Base-by-base conservation (phyloP, 2,329 filamentous ascomycete species). In the Paracorniculantispora psalliotae region DNA sequence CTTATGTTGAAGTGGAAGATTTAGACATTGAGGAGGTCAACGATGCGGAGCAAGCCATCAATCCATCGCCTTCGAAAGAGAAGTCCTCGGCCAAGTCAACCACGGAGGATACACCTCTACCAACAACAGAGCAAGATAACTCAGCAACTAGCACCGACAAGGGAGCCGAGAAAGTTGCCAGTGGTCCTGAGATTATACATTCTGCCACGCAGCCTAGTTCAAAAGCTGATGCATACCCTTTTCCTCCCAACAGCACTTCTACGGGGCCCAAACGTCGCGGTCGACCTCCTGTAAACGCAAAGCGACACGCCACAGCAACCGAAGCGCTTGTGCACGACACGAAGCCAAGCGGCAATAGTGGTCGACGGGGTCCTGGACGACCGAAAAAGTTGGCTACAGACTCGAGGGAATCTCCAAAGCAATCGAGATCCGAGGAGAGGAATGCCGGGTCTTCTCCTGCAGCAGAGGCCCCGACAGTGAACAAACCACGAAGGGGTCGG, bases 1-100 rank as follows among this genome's bases (percentile, higher is more conserved):
- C 81, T 1, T 84, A 84, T 57, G 69, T 77, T 2, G 80, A 82
- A 51, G 67, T 73, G 1, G 79, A 79, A 30, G 76, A 82, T 46
- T 37, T 63, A 37, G 73, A 75, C 7, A 58, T 67, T 9, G 74
- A 74, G 23, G 70, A 72, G 8, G 4, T 52, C 2, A 30, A 52
- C 23, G 48, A 59, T 2, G 33, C 23, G 33, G 54, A 49, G 25
- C 39, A 23, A 21, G 39, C 12, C 33, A n/a, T n/a, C n/a, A n/a
- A n/a, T n/a, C n/a, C n/a, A n/a, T n/a, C n/a, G n/a, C n/a, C n/a
- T n/a, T n/a, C n/a, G n/a, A n/a, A n/a, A n/a, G n/a, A n/a, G n/a
- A n/a, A n/a, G n/a, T n/a, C n/a, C n/a, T n/a, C n/a, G n/a, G n/a
- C n/a, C n/a, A n/a, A n/a, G n/a, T n/a, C n/a, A n/a, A n/a, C n/a